phyloP scores from a whole-genome alignment of 2,329 filamentous ascomycete genomes.

The Rhynchosporium graminicola region DNA sequence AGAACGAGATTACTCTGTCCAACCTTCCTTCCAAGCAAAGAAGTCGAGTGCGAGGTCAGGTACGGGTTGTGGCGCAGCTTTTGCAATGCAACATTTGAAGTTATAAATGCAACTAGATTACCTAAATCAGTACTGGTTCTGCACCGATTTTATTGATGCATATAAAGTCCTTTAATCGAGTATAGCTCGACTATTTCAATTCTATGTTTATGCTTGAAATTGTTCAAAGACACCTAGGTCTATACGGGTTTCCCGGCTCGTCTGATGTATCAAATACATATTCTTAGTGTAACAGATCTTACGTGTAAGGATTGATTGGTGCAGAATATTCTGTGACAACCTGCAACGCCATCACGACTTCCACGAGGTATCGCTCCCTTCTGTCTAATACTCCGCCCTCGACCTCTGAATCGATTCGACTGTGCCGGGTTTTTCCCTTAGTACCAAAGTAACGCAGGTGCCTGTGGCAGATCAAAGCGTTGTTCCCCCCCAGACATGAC shows the following conservation, averaged over 20 bases:
- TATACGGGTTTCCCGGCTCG: conserved; percentile 4
- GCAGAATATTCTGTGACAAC: background rate
- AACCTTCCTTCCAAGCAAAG: background rate
- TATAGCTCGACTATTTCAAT: too few relatives aligned
- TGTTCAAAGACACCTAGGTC: conserved; percentile 6
- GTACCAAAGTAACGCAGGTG: background rate
- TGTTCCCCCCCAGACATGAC: background rate
- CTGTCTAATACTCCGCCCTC: background rate
- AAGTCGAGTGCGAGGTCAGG: conserved; percentile 2
- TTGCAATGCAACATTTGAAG: background rate
- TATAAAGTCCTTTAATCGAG: too few relatives aligned
- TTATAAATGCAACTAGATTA: too few relatives aligned
- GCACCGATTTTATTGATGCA: too few relatives aligned
- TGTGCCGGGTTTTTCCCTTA: background rate
- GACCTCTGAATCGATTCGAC: too few relatives aligned
- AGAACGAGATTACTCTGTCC: background rate
- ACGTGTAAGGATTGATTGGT: conserved; percentile 7
- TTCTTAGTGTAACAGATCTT: conserved; percentile 3
- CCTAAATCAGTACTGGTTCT: too few relatives aligned
- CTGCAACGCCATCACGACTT: conserved; percentile 2
- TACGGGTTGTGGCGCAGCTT: conserved; percentile 22
- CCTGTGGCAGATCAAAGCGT: background rate
- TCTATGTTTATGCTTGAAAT: conserved; percentile 6
- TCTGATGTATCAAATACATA: conserved; percentile 8
- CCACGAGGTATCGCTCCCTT: background rate